Evolutionary conservation across 345 rosid species (phyloP), one percentile per base, ranked within the genome.

Genomic region (Gossypium ekmanianum): DNA sequence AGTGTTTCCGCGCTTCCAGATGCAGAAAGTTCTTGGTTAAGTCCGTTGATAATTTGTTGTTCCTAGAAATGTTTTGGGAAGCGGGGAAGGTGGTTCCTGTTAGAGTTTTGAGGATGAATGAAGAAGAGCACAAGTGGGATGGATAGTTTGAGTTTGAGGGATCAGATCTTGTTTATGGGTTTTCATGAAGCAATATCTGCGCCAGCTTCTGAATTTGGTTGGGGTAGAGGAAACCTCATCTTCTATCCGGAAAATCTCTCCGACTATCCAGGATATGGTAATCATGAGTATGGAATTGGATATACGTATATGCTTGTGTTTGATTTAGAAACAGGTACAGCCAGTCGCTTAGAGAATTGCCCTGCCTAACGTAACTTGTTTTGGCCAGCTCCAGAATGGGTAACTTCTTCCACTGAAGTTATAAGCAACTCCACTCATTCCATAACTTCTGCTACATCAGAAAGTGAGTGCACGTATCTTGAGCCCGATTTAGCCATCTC

Each of bases 361-460:
- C 87, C 87, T 62, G 83, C 76, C 41, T 84, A 82, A 71, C 73
- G 84, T 11, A 85, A 88, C 82, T 65, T 95, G 84, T 90, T 95
- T 61, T 88, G 96, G 96, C 98, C 94, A 24, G 93, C 93, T 75
- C 96, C 97, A 10, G 59, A 47, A 0, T 91, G 97, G 98, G 75
- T 90, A 62, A 72, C 83, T 80, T 81, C 86, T 18, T 17, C 41
- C 48, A 7, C 11, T 2, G 3, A 69, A 16, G 43, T 24, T 68
- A 8, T 13, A 13, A 68, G 56, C 57, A 68, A 47, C 72, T 47
- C 55, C 3, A 7, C 11, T 20, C 3, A 20, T 65, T 24, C 43
- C 9, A 12, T 14, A 14, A 13, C 41, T 24, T 48, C 57, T 45
- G 5, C 41, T 13, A 20, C 20, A 3, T 22, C 44, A 26, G 9